Base-by-base conservation (phyloP, 2,329 filamentous ascomycete genomes). In the Diaporthe citrichinensis region DNA sequence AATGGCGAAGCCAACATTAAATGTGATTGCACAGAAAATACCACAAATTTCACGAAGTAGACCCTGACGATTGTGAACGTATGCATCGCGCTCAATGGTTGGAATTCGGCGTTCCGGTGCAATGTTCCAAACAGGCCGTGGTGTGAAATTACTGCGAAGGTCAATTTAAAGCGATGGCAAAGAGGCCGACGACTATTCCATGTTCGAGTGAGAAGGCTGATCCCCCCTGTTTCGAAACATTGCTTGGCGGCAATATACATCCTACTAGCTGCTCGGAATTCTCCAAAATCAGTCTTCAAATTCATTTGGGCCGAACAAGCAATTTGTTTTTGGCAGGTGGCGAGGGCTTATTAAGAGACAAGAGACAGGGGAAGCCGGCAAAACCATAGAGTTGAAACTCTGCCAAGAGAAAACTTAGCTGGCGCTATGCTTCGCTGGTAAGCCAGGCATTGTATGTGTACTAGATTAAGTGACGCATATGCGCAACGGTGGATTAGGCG, bases 331-430 rank as follows among this genome's bases (percentile, higher is more conserved):
- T 36, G 4, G 44, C 62, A 25, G 44, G 44, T 51, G 62, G 31
- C 23, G 23, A 25, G 7, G 12, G 46, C 31, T 68, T 36, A 14
- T n/a, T 39, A n/a, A 25, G 31, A 17, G 6, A 25, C 44, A n/a
- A 25, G 31, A 17, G 6, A 25, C 44, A 68, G 31, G 62, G 44
- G 62, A 36, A n/a, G 44, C 44, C 36, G 46, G 44, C 44, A 46
- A 49, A 53, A n/a, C 44, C 44, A 36, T 68, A 68, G 2, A 68
- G 28, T 36, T 68, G 62, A 68, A 68, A 68, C 62, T 51, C 12
- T 39, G 62, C 62, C 62, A 68, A 68, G 62, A 25, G 17, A 39
- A 51, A n/a, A 17, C 31, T 51, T 20, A n/a, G 25, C 23, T 53
- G 1, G 20, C 46, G 28, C 44, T 68, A 68, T 12, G 31, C 62